phyloP scores from a whole-genome alignment of 345 rosid species.

The Balakata baccata region DNA sequence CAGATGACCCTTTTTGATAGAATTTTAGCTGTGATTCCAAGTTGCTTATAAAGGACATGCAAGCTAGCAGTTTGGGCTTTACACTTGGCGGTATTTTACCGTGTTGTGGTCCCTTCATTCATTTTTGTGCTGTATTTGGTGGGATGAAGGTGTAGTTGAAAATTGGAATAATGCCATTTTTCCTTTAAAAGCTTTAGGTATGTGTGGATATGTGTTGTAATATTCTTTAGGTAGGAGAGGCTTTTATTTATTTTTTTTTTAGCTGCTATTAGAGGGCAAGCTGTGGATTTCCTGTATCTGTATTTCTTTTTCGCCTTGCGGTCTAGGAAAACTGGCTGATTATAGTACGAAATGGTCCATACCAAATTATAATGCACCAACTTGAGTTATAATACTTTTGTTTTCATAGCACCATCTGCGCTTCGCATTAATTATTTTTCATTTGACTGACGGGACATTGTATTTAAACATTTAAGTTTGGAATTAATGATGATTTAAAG shows the following conservation, averaged over 20 bases:
- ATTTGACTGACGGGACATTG: neutral
- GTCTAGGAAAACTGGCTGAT: conserved; percentile 26
- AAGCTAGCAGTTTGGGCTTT: conserved; percentile 15
- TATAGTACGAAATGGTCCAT: conserved; percentile 16
- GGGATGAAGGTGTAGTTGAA: conserved; percentile 25
- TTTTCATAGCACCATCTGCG: neutral
- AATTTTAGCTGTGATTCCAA: conserved; percentile 16
- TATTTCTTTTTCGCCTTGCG: conserved; percentile 19
- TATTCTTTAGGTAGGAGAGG: conserved; percentile 34
- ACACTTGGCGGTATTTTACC: conserved; percentile 21
- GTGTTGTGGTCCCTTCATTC: conserved; percentile 20
- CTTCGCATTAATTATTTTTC: neutral
- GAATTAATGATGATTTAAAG: too few relatives aligned
- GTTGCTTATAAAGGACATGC: conserved; percentile 11
- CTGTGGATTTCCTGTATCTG: conserved; percentile 38
- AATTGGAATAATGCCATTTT: conserved; percentile 32
- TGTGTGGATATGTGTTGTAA: conserved; percentile 46
- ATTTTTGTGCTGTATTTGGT: conserved; percentile 17
- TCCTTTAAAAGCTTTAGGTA: conserved; percentile 2
- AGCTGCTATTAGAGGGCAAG: conserved; percentile 28
- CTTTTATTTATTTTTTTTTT: conserved; percentile 33
- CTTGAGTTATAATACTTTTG: conserved; percentile 2
- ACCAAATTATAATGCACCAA: conserved; percentile 11
- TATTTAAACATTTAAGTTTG: neutral
- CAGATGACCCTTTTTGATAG: conserved; percentile 8